Evolutionary conservation across 805 yeast genomes (phyloP).

Genomic region (Wickerhamiella nectarea): DNA sequence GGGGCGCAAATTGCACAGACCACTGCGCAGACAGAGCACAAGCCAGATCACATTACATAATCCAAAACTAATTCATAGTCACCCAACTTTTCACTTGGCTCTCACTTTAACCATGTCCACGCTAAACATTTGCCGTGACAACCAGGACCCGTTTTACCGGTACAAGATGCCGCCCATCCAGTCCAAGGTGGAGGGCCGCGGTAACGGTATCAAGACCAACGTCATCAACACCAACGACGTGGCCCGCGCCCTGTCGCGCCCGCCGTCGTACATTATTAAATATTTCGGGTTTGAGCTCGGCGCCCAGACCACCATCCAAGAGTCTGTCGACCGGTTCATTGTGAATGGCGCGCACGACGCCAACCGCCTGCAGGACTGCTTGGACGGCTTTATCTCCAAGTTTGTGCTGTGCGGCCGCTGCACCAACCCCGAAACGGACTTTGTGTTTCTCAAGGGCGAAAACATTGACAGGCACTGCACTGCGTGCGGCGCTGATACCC

Average conservation of each 20-base stretch:
- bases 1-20: no score
- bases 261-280: slow-evolving; percentile 81
- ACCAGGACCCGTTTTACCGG: slow-evolving; percentile 96
- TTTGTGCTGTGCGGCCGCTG: slow-evolving; percentile 90
- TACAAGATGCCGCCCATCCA: slow-evolving; percentile 98
- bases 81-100: not conserved
- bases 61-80: no score
- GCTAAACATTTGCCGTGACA: slow-evolving; percentile 91
- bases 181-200: slow-evolving; percentile 96
- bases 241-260: slow-evolving; percentile 87
- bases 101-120: slow-evolving; percentile 29
- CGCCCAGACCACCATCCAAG: slow-evolving; percentile 81
- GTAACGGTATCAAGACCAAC: slow-evolving; percentile 97
- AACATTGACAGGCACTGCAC: slow-evolving; percentile 83
- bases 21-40: no score
- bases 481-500: slow-evolving; percentile 89
- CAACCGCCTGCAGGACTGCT: slow-evolving; percentile 75
- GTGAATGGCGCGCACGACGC: slow-evolving; percentile 94
- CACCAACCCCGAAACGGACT: slow-evolving; percentile 95
- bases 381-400: slow-evolving; percentile 87
- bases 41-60: no score
- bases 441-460: slow-evolving; percentile 62
- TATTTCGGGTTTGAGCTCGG: slow-evolving; percentile 95
- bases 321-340: slow-evolving; percentile 68
- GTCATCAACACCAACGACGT: slow-evolving; percentile 83